These are phyloP conservation scores for Calonectria pseudoreteaudii DNA, from an alignment of 2,329 filamentous ascomycete species.

Conservation along the genomic window DNA sequence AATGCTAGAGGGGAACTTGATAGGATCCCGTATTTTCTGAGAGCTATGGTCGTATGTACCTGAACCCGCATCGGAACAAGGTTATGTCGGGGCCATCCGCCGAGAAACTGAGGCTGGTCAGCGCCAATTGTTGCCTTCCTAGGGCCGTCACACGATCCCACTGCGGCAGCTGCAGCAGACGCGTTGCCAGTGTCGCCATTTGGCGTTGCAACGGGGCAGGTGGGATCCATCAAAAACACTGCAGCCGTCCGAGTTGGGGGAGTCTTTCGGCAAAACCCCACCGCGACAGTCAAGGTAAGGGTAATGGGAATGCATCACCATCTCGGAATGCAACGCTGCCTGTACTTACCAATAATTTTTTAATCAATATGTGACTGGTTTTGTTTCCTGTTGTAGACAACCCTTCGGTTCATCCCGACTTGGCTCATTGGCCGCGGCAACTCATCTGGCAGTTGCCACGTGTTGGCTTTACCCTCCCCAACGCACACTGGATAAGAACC, in stretches of 20 bases:
- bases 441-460: not conserved
- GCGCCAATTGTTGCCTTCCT: not conserved
- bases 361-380: not conserved
- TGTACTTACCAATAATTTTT: not conserved
- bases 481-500: not conserved
- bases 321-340: not conserved
- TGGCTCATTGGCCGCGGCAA: not conserved
- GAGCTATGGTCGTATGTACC: not conserved
- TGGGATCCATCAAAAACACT: not conserved
- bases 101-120: not conserved
- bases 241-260: not conserved
- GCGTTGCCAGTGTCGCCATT: not conserved
- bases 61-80: not conserved
- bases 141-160: not conserved
- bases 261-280: not conserved
- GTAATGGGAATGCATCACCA: not conserved
- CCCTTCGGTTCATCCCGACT: not conserved
- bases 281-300: not conserved
- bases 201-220: not conserved
- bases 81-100: not conserved
- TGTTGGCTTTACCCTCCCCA: not conserved
- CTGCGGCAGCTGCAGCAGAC: not conserved
- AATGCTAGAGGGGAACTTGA: too few relatives aligned
- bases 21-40: not conserved
- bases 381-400: too few relatives aligned